A percentile compares a stretch with the other conserved stretches of the same genome.
Conservation (phyloP, 371 early-diverging fungal genomes). For the Lichtheimia hyalospora region DNA sequence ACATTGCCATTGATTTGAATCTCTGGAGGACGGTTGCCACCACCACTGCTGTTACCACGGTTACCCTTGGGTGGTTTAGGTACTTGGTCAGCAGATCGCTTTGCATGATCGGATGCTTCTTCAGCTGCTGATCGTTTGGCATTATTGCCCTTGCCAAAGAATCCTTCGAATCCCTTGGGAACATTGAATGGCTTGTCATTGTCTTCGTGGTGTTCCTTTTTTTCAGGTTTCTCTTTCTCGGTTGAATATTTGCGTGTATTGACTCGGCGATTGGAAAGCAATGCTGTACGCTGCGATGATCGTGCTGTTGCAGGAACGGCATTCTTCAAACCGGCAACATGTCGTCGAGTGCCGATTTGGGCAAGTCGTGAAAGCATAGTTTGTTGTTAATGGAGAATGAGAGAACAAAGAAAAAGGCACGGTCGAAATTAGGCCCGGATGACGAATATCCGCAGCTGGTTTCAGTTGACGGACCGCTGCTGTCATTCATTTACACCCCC, state of each 20-base stretch:
- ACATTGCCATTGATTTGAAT: conserved; percentile 44
- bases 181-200: conserved; percentile 21
- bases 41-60: conserved; percentile 4
- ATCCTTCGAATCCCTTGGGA: conserved; percentile 45
- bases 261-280: conserved; percentile 4
- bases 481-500: no score
- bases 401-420: no score
- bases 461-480: no score
- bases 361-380: conserved; percentile 9
- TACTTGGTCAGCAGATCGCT: conserved; percentile 12
- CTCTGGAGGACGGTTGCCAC: conserved; percentile 23
- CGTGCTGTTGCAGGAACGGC: neutral
- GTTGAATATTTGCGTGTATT: conserved; percentile 5
- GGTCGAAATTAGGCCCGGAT: no score
- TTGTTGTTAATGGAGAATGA: no score
- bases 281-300: neutral
- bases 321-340: conserved; percentile 1
- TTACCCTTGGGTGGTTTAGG: conserved; percentile 8
- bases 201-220: conserved; percentile 26
- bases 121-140: conserved; percentile 8
- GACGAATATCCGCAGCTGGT: no score
- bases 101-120: conserved; percentile 10
- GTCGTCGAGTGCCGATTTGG: conserved; percentile 6
- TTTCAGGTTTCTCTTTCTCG: conserved; percentile 14
- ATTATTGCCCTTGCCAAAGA: conserved; percentile 32